phyloP scores from a whole-genome alignment of 1,139 yeast species.

The Taphrina confusa region DNA sequence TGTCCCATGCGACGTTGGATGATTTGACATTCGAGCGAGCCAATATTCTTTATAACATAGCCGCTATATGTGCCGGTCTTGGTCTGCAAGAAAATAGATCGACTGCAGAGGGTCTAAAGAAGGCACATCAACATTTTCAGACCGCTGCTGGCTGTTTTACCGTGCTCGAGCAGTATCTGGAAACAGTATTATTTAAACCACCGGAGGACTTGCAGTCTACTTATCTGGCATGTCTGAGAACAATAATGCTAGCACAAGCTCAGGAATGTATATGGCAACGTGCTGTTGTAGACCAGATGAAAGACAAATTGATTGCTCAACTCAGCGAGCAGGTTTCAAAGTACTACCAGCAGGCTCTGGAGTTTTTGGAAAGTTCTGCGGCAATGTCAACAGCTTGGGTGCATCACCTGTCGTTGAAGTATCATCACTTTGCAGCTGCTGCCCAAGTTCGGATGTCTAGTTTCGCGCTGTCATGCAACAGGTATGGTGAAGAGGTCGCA shows the following conservation, averaged over 20 bases:
- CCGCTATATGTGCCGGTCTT: constrained; percentile 60
- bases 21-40: constrained; percentile 57
- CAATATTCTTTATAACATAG: constrained; percentile 70
- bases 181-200: constrained; percentile 37
- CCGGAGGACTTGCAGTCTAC: constrained; percentile 54
- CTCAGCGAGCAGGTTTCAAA: constrained; percentile 64
- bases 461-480: constrained; percentile 53
- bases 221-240: constrained; percentile 51
- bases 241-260: constrained; percentile 76
- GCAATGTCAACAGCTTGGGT: constrained; percentile 56
- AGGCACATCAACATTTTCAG: constrained; percentile 64
- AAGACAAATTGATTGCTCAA: constrained; percentile 63
- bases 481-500: constrained; percentile 73
- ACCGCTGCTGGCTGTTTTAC: constrained; percentile 67
- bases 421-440: constrained; percentile 67
- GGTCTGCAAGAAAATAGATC: constrained; percentile 53
- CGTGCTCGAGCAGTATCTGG: constrained; percentile 42
- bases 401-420: constrained; percentile 60
- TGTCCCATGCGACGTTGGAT: not conserved
- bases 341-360: constrained; percentile 55
- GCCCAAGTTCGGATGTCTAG: constrained; percentile 64
- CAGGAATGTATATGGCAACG: constrained; percentile 85
- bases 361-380: not conserved
- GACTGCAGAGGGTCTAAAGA: constrained; percentile 60
- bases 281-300: constrained; percentile 59